phyloP scores from a whole-genome alignment of 2,329 filamentous ascomycete species.

The Stemphylium lycopersici region DNA sequence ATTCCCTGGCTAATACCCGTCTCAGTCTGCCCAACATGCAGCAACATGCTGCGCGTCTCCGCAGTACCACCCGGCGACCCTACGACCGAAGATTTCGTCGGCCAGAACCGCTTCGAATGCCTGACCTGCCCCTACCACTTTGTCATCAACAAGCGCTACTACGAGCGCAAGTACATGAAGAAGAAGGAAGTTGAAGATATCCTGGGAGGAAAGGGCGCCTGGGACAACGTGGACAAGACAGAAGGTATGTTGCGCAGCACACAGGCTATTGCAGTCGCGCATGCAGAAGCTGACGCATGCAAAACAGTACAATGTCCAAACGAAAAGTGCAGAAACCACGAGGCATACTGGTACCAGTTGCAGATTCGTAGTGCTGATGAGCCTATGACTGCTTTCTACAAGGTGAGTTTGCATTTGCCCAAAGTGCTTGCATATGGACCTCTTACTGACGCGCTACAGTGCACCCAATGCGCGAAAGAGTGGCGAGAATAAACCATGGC shows the following conservation, averaged over 20 bases:
- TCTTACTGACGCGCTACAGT: constrained; percentile 35
- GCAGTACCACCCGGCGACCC: constrained; percentile 50
- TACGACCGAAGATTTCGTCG: constrained; percentile 44
- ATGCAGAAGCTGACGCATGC: neutral
- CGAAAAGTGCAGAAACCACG: constrained; percentile 77
- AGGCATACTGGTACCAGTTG: constrained; percentile 94
- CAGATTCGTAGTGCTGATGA: constrained; percentile 98
- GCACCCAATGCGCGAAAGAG: constrained; percentile 52
- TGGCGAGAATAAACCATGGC: constrained; percentile 49
- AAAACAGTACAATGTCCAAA: constrained; percentile 76
- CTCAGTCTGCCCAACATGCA: constrained; percentile 78
- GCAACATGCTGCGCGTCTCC: constrained; percentile 81
- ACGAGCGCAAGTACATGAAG: constrained; percentile 79
- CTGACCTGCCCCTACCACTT: constrained; percentile 94
- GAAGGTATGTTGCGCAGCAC: constrained; percentile 53
- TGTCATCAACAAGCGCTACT: constrained; percentile 78
- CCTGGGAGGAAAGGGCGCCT: constrained; percentile 84
- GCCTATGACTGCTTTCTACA: constrained; percentile 96
- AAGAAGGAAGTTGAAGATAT: constrained; percentile 89
- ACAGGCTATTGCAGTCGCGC: too few relatives aligned
- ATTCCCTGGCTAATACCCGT: neutral
- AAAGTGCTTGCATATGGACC: too few relatives aligned
- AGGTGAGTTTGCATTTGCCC: constrained; percentile 77
- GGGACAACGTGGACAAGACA: constrained; percentile 89
- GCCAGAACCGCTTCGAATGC: constrained; percentile 86